Conservation (phyloP, 768 basidiomycete genomes). For the Sutorius australiensis region DNA sequence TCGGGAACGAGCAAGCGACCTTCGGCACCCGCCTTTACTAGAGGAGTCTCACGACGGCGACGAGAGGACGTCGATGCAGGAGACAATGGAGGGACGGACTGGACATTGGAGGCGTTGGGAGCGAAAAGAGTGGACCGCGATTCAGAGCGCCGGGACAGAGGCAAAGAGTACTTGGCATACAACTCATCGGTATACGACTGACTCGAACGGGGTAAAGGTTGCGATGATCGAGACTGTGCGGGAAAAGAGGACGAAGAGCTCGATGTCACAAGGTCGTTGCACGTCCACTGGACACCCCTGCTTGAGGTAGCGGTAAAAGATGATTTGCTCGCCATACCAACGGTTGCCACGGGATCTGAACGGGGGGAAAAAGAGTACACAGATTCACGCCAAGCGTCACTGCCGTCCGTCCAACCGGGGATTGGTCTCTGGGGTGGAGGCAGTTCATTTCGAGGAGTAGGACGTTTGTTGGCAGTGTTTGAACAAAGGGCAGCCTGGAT, state of each 20-base stretch:
- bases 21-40: conserved; percentile 58
- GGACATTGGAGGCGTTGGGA: conserved; percentile 33
- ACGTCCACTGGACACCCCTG: conserved; percentile 47
- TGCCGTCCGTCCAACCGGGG: conserved; percentile 69
- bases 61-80: conserved; percentile 32
- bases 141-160: conserved; percentile 53
- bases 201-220: conserved; percentile 26
- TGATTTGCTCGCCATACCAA: conserved; percentile 28
- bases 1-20: conserved; percentile 60
- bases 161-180: conserved; percentile 52
- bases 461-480: conserved; percentile 38
- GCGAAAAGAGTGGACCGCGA: conserved; percentile 42
- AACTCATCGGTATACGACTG: conserved; percentile 43
- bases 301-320: conserved; percentile 53
- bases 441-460: conserved; percentile 26
- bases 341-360: conserved; percentile 32
- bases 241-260: conserved; percentile 26
- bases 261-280: conserved; percentile 28
- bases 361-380: conserved; percentile 54
- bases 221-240: conserved; percentile 20
- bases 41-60: conserved; percentile 46
- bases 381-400: conserved; percentile 61
- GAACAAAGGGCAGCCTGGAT: conserved; percentile 47
- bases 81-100: conserved; percentile 36
- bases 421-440: conserved; percentile 42